Base-by-base conservation (phyloP, 140 eudicot genomes). In the Anethum foeniculum region DNA sequence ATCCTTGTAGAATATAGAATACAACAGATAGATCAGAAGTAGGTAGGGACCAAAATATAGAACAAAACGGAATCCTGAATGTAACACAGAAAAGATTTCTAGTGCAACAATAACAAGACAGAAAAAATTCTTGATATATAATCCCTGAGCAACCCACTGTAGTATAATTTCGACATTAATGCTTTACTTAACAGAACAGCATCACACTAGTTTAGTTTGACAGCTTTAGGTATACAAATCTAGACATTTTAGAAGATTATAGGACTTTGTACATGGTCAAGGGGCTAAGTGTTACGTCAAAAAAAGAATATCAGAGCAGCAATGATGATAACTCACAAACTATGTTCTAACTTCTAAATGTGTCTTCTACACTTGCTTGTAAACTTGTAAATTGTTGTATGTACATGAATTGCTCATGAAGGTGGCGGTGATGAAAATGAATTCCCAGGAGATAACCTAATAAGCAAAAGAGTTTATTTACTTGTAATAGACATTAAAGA, bases 381-480 rank as follows among this genome's bases (percentile, higher is more conserved):
- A 25, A 15, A 14, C 54, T 41, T 43, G n/a, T 75, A 65, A 76
- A 73, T 52, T 58, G 32, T 7, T 27, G n/a, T 52, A 83, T 10
- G 60, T 25, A 47, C 79, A 68, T 4, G n/a, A 32, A 15, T 69
- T 36, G 68, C 47, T 90, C 87, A 92, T 49, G 90, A 71, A 76
- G 34, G 83, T 28, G 90, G 86, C 75, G 89, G 95, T 64, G 79
- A 81, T 90, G 88, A 77, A 43, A 88, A 83, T 80, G 93, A 83
- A 84, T 92, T 92, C 82, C 97, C 93, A 60, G 97, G 93, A 77
- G 79, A 64, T 83, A 81, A 56, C 82, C 95, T 87, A 81, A 80
- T 46, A 80, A 74, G 81, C 13, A 71, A 71, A 80, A 5, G 41
- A 47, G 54, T 71, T 75, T 79, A 77, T 77, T 74, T 34, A 34